Conservation (phyloP, 1,284 basidiomycete species). For the Irpex sp. region DNA sequence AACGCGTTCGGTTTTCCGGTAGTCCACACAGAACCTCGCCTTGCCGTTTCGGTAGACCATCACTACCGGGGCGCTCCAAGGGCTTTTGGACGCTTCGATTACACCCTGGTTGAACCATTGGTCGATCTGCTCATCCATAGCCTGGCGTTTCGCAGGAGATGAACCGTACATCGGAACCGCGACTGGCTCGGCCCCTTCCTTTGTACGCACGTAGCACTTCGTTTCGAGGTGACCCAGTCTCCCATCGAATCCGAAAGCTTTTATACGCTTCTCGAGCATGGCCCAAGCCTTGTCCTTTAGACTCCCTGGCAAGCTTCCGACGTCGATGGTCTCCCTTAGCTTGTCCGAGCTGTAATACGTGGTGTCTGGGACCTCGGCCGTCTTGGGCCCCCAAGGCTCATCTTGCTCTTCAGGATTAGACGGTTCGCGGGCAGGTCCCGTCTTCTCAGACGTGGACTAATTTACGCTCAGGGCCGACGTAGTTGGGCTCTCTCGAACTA, state of each 20-base stretch:
- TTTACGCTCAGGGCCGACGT: not conserved
- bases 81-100: slow-evolving; percentile 29
- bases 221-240: not conserved
- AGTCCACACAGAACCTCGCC: slow-evolving; percentile 24
- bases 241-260: not conserved
- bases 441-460: not conserved
- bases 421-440: not conserved
- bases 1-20: slow-evolving; percentile 27
- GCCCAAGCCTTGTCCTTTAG: not conserved
- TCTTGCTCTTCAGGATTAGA: not conserved
- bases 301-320: slow-evolving; percentile 1
- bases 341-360: not conserved
- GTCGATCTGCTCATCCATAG: slow-evolving; percentile 28
- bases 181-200: slow-evolving; percentile 13
- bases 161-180: slow-evolving; percentile 20
- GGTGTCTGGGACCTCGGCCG: not conserved
- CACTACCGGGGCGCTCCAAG: slow-evolving; percentile 30
- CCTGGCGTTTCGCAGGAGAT: slow-evolving; percentile 27
- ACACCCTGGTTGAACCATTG: slow-evolving; percentile 25
- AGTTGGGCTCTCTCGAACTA: not conserved
- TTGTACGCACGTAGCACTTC: not conserved
- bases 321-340: slow-evolving; percentile 4
- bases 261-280: not conserved
- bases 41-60: slow-evolving; percentile 29
- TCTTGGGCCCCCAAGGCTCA: slow-evolving; percentile 4